Conservation (phyloP, 208 protist genomes). For the Trypanosoma platydactyli region DNA sequence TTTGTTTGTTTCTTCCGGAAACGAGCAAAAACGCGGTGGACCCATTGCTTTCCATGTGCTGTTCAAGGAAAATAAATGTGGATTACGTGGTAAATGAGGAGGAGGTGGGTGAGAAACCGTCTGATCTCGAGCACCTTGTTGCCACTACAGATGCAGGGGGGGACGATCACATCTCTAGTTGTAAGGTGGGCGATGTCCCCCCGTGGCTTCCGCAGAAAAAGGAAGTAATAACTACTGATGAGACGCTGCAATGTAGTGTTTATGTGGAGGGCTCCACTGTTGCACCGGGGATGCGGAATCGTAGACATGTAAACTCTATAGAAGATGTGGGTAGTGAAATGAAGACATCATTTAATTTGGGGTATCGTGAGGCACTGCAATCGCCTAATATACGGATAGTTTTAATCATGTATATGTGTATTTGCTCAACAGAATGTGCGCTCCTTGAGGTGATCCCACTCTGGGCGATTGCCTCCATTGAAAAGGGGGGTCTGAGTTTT, state of each 20-base stretch:
- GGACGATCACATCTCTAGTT: background rate
- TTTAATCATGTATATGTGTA: conserved; percentile 29
- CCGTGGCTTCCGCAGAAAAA: background rate
- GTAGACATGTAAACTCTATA: conserved; percentile 2
- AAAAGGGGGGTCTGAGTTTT: conserved; percentile 42
- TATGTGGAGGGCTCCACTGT: background rate
- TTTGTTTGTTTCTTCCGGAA: conserved; percentile 33
- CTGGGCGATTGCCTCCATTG: conserved; percentile 40
- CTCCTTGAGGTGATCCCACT: conserved; percentile 55
- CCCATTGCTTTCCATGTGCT: conserved; percentile 24
- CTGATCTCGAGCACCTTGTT: background rate
- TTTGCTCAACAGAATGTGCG: conserved; percentile 20
- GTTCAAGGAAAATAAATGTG: background rate
- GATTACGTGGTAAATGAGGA: conserved; percentile 3
- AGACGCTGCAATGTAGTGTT: background rate
- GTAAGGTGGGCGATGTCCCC: background rate
- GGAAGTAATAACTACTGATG: background rate
- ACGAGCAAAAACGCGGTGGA: conserved; percentile 32
- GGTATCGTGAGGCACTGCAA: conserved; percentile 28
- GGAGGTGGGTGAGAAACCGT: background rate
- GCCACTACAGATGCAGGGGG: background rate
- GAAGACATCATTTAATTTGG: conserved; percentile 16
- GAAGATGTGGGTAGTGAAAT: conserved; percentile 7
- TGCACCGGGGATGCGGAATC: conserved; percentile 13
- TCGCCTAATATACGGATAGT: conserved; percentile 19